phyloP scores from a whole-genome alignment of 108 stramenopile genomes.

The Stephanodiscus minutulus region DNA sequence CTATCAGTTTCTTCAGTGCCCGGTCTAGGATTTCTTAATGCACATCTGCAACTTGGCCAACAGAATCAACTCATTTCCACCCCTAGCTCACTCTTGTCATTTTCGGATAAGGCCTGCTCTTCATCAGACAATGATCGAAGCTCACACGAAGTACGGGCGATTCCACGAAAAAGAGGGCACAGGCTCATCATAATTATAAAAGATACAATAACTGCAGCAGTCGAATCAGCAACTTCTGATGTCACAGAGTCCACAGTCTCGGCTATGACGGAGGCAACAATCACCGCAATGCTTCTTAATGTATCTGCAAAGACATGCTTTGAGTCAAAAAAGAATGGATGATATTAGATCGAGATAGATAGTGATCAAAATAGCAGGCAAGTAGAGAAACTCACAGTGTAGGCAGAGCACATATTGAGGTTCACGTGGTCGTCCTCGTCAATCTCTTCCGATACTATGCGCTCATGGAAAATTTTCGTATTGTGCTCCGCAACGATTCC shows the following conservation, averaged over 20 bases:
- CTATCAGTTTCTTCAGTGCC: too few relatives aligned
- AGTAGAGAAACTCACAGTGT: conserved; percentile 55
- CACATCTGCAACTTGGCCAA: too few relatives aligned
- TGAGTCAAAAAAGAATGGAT: background rate
- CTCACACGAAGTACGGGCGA: conserved; percentile 48
- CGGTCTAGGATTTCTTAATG: too few relatives aligned
- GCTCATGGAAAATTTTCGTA: background rate
- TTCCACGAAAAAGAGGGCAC: conserved; percentile 60
- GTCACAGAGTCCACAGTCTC: conserved; percentile 49
- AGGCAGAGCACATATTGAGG: conserved; percentile 83
- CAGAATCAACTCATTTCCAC: background rate
- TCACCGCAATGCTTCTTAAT: conserved; percentile 63
- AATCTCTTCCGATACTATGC: conserved; percentile 1
- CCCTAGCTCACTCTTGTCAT: background rate
- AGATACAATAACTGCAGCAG: conserved; percentile 74
- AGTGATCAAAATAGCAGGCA: too few relatives aligned
- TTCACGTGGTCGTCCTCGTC: conserved; percentile 53
- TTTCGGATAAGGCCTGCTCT: background rate
- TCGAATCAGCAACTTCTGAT: conserved; percentile 69
- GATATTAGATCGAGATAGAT: conserved; percentile 4
- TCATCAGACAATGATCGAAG: conserved; percentile 36
- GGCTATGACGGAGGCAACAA: conserved; percentile 62
- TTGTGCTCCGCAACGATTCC: background rate
- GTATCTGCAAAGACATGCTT: conserved; percentile 86
- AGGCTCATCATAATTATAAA: conserved; percentile 64